Percentiles rank a stretch among this genome's conserved stretches.
These are phyloP conservation scores for Saturnispora silvae DNA, from an alignment of 805 yeast genomes.

Conservation along the genomic window DNA sequence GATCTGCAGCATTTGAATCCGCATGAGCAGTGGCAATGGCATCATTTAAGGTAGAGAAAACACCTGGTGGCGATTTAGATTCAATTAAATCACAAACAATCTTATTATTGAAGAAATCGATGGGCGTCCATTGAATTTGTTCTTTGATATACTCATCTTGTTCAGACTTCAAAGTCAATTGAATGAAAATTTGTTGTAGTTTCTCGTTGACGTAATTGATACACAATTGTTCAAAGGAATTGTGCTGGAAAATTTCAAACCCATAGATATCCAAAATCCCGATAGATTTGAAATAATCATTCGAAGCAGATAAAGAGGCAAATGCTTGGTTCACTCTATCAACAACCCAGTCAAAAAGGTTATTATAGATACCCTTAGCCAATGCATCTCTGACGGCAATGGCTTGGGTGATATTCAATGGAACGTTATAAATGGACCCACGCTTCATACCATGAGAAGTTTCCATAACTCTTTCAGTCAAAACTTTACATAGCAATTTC, in stretches of 20 bases:
- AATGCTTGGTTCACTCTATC: slow-evolving; percentile 78
- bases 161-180: slow-evolving; percentile 89
- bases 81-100: slow-evolving; percentile 96
- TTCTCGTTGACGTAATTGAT: slow-evolving; percentile 94
- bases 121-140: slow-evolving; percentile 95
- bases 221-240: slow-evolving; percentile 91
- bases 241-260: slow-evolving; percentile 89
- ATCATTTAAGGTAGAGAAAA: slow-evolving; percentile 93
- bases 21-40: slow-evolving; percentile 98
- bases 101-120: slow-evolving; percentile 90
- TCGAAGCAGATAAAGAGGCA: slow-evolving; percentile 32
- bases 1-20: slow-evolving; percentile 92
- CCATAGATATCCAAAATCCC: slow-evolving; percentile 96
- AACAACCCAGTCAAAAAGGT: slow-evolving; percentile 94
- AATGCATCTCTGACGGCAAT: slow-evolving; percentile 90
- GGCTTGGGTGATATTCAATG: slow-evolving; percentile 85
- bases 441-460: slow-evolving; percentile 83
- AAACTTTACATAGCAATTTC: slow-evolving; percentile 49
- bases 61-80: slow-evolving; percentile 88
- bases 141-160: slow-evolving; percentile 96
- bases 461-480: slow-evolving; percentile 77
- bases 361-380: slow-evolving; percentile 88
- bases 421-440: slow-evolving; percentile 91
- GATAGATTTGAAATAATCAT: slow-evolving; percentile 43
- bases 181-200: slow-evolving; percentile 92